Conservation (phyloP, 768 basidiomycete genomes). For the Rubroboletus satanas region DNA sequence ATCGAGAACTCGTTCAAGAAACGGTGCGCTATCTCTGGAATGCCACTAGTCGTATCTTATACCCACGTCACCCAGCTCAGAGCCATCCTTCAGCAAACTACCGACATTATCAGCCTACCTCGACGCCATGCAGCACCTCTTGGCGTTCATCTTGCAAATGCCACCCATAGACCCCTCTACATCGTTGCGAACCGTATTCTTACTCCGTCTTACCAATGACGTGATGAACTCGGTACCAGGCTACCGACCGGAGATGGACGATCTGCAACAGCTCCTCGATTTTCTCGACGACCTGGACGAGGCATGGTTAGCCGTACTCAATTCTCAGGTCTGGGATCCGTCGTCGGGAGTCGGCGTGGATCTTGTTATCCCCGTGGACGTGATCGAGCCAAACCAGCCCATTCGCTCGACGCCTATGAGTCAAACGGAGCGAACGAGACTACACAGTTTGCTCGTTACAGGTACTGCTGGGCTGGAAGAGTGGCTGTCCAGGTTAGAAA, state of each 20-base stretch:
- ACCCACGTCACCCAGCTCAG: constrained; percentile 15
- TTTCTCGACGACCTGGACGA: constrained; percentile 73
- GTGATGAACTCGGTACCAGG: constrained; percentile 57
- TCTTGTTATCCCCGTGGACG: constrained; percentile 39
- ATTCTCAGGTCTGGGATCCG: constrained; percentile 65
- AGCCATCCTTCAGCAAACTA: constrained; percentile 43
- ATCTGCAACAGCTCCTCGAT: constrained; percentile 53
- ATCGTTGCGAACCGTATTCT: constrained; percentile 56
- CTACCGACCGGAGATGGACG: constrained; percentile 46
- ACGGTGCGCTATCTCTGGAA: constrained; percentile 46
- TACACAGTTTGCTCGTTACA: constrained; percentile 60
- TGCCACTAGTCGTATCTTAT: background rate
- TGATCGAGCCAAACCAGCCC: constrained; percentile 22
- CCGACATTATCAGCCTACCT: constrained; percentile 61
- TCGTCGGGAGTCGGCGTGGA: constrained; percentile 38
- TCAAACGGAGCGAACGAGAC: constrained; percentile 69
- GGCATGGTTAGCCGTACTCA: constrained; percentile 67
- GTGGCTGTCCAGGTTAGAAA: constrained; percentile 47
- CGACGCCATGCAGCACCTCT: constrained; percentile 48
- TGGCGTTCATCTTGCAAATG: constrained; percentile 66
- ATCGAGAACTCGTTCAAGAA: constrained; percentile 71
- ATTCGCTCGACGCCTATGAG: constrained; percentile 48
- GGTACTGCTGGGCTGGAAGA: constrained; percentile 63
- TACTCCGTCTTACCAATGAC: constrained; percentile 73
- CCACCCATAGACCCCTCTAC: constrained; percentile 72